Conservation (phyloP, 371 early-diverging fungal species). For the Circinella umbellata region DNA sequence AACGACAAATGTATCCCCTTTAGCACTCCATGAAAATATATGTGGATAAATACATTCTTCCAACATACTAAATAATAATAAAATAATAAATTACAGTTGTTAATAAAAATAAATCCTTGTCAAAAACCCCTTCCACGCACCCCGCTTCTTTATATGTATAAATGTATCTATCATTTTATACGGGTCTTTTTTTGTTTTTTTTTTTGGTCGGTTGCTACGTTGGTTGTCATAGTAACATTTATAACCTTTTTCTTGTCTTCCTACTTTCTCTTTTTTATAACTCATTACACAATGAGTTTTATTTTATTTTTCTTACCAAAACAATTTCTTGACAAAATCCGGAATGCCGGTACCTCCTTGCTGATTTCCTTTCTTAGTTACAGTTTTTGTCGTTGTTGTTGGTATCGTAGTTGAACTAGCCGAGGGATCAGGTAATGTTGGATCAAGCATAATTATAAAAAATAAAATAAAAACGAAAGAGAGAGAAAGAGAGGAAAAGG, state of each 20-base stretch:
- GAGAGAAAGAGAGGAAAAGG: not conserved
- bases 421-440: constrained; percentile 8
- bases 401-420: not conserved
- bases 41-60: constrained; percentile 69
- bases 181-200: too few relatives aligned
- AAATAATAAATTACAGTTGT: too few relatives aligned
- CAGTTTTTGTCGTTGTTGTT: not conserved
- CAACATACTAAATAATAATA: constrained; percentile 52
- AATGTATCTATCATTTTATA: too few relatives aligned
- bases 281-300: too few relatives aligned
- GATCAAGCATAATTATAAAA: constrained; percentile 9
- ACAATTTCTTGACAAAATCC: constrained; percentile 56
- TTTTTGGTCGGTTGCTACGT: too few relatives aligned
- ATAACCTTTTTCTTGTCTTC: too few relatives aligned
- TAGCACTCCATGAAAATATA: constrained; percentile 75
- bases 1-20: constrained; percentile 87
- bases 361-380: constrained; percentile 6
- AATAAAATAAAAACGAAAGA: not conserved
- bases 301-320: constrained; percentile 27
- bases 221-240: too few relatives aligned
- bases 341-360: constrained; percentile 33
- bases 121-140: too few relatives aligned
- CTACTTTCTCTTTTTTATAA: too few relatives aligned
- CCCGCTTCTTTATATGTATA: too few relatives aligned
- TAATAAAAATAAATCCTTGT: too few relatives aligned